phyloP scores from a whole-genome alignment of 2,329 filamentous ascomycete genomes.

The Microdochium paspali region DNA sequence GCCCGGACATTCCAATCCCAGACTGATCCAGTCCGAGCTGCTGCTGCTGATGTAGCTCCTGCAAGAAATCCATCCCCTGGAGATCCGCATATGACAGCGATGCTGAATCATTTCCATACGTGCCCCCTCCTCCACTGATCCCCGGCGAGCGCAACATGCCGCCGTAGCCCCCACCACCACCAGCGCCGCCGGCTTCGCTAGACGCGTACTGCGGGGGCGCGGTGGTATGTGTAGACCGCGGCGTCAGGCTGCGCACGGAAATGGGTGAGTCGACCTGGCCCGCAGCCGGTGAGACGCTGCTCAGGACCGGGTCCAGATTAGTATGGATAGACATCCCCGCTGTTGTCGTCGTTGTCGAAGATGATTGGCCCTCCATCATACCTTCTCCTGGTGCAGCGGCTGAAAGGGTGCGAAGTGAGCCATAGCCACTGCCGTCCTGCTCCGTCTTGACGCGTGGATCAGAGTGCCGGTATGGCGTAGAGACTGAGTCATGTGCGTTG shows the following conservation, averaged over 20 bases:
- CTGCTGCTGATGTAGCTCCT: slow-evolving; percentile 28
- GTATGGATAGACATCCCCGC: slow-evolving; percentile 13
- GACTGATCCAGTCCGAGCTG: slow-evolving; percentile 11
- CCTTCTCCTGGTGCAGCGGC: slow-evolving; percentile 1
- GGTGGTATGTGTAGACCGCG: slow-evolving; percentile 17
- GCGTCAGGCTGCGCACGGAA: slow-evolving; percentile 21
- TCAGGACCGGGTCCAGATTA: slow-evolving; percentile 31
- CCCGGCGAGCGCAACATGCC: slow-evolving; percentile 14
- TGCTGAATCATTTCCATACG: neutral
- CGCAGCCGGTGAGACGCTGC: slow-evolving; percentile 32
- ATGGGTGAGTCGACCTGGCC: slow-evolving; percentile 23
- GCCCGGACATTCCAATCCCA: neutral
- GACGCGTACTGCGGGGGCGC: slow-evolving; percentile 6
- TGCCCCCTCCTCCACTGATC: neutral
- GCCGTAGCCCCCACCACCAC: slow-evolving; percentile 8
- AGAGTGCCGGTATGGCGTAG: slow-evolving; percentile 16
- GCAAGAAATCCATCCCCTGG: slow-evolving; percentile 45
- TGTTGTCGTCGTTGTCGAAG: slow-evolving; percentile 22
- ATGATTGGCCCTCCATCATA: slow-evolving; percentile 2
- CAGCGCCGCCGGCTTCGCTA: neutral
- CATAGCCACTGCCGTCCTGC: slow-evolving; percentile 21
- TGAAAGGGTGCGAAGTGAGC: slow-evolving; percentile 29
- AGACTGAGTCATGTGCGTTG: slow-evolving; percentile 12
- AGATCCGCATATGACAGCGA: slow-evolving; percentile 29
- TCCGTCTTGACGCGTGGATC: slow-evolving; percentile 25